Base-by-base conservation (phyloP, 441 rosid genomes). In the Macaranga tanarius region DNA sequence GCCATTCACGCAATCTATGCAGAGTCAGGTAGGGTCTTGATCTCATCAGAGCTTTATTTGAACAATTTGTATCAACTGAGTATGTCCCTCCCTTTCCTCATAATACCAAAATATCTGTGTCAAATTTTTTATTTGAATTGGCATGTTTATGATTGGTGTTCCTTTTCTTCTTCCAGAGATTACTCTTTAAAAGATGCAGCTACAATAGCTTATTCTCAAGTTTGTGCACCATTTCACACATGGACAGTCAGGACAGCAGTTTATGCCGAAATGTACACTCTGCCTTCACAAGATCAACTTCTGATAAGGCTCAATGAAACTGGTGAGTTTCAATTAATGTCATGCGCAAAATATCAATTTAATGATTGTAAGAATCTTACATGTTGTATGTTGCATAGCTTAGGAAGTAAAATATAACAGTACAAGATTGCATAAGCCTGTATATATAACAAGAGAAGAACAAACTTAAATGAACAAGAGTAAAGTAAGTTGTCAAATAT, bases 11-110 rank as follows among this genome's bases (percentile, higher is more conserved):
- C 4, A 93, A 95, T 63, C 77, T 95, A n/a, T 76, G 97, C 44
- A 84, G 99, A 9, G 94, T 93, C 23, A 85, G 98, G 77, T 97
- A 90, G 85, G 99, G 99, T 62, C 89, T 91, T 65, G 97, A 93
- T 70, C 95, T 93, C 75, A 86, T 95, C 78, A 83, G 97, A 64
- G 97, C 89, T 75, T 79, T 95, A 34, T 93, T 95, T 56, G 84
- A 91, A 75, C 88, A 90, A 28, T 95, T 95, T 67, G 66, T 95
- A 74, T 71, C 92, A 12, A 70, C 85, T 0, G 82, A 86, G 97
- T 89, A 82, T 0, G 85, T 61, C 22, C 25, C 34, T 13, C 56
- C 12, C 34, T 75, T 13, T 4, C 15, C 11, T 13, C 40, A 38
- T 34, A 63, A 15, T 22, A 5, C 55, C 59, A 0, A 34, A n/a